Base-by-base conservation (phyloP, 148 eudicot species). In the Spergularia bocconei region DNA sequence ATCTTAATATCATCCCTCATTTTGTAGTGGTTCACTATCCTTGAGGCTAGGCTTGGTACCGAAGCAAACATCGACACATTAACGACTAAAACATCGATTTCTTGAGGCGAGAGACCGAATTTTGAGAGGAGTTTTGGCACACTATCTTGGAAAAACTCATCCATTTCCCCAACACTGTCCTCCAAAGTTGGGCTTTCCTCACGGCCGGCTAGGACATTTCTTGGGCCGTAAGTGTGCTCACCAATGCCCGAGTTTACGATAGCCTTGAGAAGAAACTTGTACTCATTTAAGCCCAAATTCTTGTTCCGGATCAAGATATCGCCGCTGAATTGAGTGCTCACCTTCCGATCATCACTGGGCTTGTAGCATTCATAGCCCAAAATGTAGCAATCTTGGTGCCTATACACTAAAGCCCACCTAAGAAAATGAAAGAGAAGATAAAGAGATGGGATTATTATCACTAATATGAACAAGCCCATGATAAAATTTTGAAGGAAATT, bases 201-300 rank as follows among this genome's bases (percentile, higher is more conserved):
- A 0, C 86, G 85, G 69, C 88, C 96, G 7, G 65, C 44, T 17
- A 93, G 82, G 12, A 91, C 83, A 77, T 84, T 91, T 7, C 81
- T 78, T 4, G 98, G 98, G 64, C 77, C 93, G 73, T 93, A 93
- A 2, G 93, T 93, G 11, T 84, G 78, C 71, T 93, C 98, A n/a
- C 98, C 96, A 20, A 93, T 79, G 66, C 96, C 97, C 0, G 98
- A 86, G 76, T 84, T 89, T 5, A 93, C 91, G 4, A 83, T 75
- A 64, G 96, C 91, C 61, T 84, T 87, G 9, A 93, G 81, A 67
- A 91, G 88, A 72, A 93, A 93, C 76, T 85, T 86, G 85, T 85
- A 87, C 83, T 93, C 98, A 25, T 82, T 75, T 59, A 89, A 82
- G 63, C 96, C 90, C 36, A 93, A 82, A 25, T 84, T 79, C 19